Percentiles rank a stretch among this genome's conserved stretches.
Evolutionary conservation across 768 basidiomycete species (phyloP).

Genomic region (Rhodotorula sphaerocarpa): DNA sequence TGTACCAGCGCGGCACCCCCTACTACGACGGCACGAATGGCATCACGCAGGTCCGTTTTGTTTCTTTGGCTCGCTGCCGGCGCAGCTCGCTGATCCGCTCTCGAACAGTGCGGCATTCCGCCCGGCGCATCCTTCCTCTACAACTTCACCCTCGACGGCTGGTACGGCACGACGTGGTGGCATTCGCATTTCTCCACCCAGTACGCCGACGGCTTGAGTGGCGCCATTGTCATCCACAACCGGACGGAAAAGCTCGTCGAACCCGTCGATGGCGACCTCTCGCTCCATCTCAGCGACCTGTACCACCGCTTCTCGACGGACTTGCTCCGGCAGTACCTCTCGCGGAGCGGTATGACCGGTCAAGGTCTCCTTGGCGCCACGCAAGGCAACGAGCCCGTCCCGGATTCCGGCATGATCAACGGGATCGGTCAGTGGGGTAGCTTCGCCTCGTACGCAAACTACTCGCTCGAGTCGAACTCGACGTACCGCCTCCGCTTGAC

Average conservation of each 20-base stretch:
- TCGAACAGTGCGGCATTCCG: slow-evolving; percentile 55
- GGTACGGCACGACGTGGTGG: neutral
- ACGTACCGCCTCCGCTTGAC: slow-evolving; percentile 51
- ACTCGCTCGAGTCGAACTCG: neutral
- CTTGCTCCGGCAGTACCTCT: slow-evolving; percentile 3
- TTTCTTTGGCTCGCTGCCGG: too few species aligned
- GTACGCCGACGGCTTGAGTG: slow-evolving; percentile 52
- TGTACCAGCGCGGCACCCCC: slow-evolving; percentile 43
- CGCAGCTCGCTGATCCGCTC: too few species aligned
- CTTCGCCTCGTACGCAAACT: neutral
- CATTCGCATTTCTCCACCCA: slow-evolving; percentile 38
- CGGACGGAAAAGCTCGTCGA: slow-evolving; percentile 42
- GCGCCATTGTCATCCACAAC: slow-evolving; percentile 49
- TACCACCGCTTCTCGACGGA: slow-evolving; percentile 8
- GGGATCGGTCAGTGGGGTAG: slow-evolving; percentile 6
- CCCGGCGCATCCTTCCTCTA: slow-evolving; percentile 49
- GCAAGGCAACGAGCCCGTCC: slow-evolving; percentile 11
- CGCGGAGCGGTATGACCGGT: slow-evolving; percentile 4
- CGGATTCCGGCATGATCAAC: slow-evolving; percentile 11
- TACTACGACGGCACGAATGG: slow-evolving; percentile 51
- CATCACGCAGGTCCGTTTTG: slow-evolving; percentile 35
- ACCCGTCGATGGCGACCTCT: slow-evolving; percentile 6
- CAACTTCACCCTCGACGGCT: slow-evolving; percentile 46
- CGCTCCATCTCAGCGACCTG: slow-evolving; percentile 1
- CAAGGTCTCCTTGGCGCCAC: neutral